These are phyloP conservation scores for Aspergillus haitiensis DNA, from an alignment of 495 filamentous ascomycete genomes.

Conservation along the genomic window DNA sequence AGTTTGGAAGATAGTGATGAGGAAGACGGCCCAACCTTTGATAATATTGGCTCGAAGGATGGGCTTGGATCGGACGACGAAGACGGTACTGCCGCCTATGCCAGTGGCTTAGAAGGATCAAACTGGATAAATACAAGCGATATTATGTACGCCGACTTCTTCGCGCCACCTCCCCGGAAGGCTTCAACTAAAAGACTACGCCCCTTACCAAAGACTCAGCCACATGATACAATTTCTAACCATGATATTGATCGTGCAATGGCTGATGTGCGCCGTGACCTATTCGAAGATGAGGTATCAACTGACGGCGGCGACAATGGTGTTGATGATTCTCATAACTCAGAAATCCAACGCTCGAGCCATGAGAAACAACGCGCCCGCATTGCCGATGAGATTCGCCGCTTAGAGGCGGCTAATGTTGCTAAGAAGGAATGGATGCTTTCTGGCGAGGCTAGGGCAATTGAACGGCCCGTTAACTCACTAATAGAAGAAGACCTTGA, in stretches of 20 bases:
- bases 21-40: slow-evolving; percentile 76
- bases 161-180: slow-evolving; percentile 77
- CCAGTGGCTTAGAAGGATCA: slow-evolving; percentile 44
- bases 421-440: slow-evolving; percentile 91
- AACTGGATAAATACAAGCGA: slow-evolving; percentile 74
- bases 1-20: slow-evolving; percentile 59
- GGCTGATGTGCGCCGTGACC: slow-evolving; percentile 81
- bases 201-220: slow-evolving; percentile 53
- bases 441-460: slow-evolving; percentile 81
- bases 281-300: slow-evolving; percentile 78
- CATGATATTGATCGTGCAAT: slow-evolving; percentile 82
- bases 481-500: slow-evolving; percentile 93
- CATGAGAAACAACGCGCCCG: slow-evolving; percentile 86
- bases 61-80: slow-evolving; percentile 58
- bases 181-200: slow-evolving; percentile 50
- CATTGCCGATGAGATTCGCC: slow-evolving; percentile 83
- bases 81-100: slow-evolving; percentile 39
- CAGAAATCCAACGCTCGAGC: slow-evolving; percentile 64
- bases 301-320: slow-evolving; percentile 50
- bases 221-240: slow-evolving; percentile 44
- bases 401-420: slow-evolving; percentile 83
- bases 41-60: slow-evolving; percentile 61
- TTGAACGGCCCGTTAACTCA: slow-evolving; percentile 82
- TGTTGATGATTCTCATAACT: slow-evolving; percentile 39
- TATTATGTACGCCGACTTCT: slow-evolving; percentile 86